phyloP scores from a whole-genome alignment of 75 land plant species.

The Isoetes taiwanensis region DNA sequence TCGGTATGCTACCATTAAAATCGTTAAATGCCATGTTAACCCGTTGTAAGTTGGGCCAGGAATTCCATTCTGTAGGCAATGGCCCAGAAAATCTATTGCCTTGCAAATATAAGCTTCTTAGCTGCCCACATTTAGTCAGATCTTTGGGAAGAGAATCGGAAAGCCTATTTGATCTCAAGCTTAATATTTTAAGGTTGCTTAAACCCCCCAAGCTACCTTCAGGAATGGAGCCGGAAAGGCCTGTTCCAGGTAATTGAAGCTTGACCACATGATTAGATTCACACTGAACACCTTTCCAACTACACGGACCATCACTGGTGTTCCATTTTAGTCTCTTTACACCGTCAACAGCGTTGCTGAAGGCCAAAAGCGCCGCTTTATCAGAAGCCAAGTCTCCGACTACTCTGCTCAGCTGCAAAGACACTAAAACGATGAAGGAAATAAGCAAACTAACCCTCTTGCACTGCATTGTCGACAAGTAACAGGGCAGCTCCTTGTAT shows the following conservation, averaged over 20 bases:
- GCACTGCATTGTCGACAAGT: no score
- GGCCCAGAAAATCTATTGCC: not conserved
- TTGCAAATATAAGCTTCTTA: not conserved
- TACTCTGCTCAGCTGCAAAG: no score
- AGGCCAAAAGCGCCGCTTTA: no score
- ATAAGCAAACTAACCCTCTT: no score
- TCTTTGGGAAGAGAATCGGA: not conserved
- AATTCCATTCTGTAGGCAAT: not conserved
- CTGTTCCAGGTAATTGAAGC: not conserved
- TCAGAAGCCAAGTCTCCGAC: no score
- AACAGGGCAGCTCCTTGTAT: no score
- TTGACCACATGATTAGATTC: no score
- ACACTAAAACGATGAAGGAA: no score
- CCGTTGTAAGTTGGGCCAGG: not conserved
- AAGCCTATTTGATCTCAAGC: not conserved
- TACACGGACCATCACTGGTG: no score
- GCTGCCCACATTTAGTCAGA: not conserved
- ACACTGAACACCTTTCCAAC: no score
- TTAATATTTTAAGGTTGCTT: not conserved
- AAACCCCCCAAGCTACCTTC: not conserved
- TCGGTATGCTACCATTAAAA: slow-evolving; percentile 1
- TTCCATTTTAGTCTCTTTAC: no score
- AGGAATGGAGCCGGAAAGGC: not conserved
- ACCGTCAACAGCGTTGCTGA: no score
- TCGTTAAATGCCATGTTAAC: not conserved